phyloP scores from a whole-genome alignment of 768 basidiomycete genomes.

The Calocybe gangraenosa region DNA sequence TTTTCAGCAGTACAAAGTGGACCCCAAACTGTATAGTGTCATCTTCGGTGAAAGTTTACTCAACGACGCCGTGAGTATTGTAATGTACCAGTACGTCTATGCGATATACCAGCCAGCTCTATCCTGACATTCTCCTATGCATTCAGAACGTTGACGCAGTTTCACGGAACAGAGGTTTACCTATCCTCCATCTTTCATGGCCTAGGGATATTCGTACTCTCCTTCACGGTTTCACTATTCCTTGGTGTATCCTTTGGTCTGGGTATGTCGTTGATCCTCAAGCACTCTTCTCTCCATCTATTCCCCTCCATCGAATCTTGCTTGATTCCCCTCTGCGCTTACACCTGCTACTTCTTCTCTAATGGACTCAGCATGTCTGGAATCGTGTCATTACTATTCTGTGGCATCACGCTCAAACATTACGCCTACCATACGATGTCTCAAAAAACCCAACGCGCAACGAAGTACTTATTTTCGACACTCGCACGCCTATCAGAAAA shows the following conservation, averaged over 20 bases:
- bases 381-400: conserved; percentile 96
- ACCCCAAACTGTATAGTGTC: conserved; percentile 94
- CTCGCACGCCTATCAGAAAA: conserved; percentile 96
- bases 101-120: not conserved
- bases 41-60: conserved; percentile 97
- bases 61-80: conserved; percentile 99
- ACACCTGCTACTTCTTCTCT: conserved; percentile 99
- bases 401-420: conserved; percentile 98
- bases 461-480: conserved; percentile 92
- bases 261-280: conserved; percentile 85
- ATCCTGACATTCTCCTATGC: not conserved
- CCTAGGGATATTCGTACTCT: conserved; percentile 83
- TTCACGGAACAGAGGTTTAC: conserved; percentile 86
- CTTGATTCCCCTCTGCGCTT: conserved; percentile 89
- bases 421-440: conserved; percentile 99
- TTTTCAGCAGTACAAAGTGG: conserved; percentile 98
- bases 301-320: conserved; percentile 98
- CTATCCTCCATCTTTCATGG: conserved; percentile 90
- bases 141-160: conserved; percentile 81
- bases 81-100: conserved; percentile 95
- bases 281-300: conserved; percentile 82
- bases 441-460: conserved; percentile 85
- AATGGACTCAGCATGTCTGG: conserved; percentile 93
- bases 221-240: conserved; percentile 92
- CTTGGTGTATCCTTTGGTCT: conserved; percentile 92